These are phyloP conservation scores for Dactylellina drechsleri DNA, from an alignment of 2,329 filamentous ascomycete species.

Conservation along the genomic window DNA sequence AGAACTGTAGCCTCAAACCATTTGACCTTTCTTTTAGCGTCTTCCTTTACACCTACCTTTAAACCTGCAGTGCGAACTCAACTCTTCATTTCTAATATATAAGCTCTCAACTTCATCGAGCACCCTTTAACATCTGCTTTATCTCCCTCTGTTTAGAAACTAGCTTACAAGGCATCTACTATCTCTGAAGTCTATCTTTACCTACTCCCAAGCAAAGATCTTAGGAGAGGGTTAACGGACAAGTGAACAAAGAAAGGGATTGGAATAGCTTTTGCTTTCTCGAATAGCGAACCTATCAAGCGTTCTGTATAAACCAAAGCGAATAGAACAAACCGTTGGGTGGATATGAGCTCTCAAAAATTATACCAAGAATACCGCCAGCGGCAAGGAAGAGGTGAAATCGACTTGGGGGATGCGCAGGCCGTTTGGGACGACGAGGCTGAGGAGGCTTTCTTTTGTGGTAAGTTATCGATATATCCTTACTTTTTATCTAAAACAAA, in stretches of 20 bases:
- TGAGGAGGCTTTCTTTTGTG: slow-evolving; percentile 74
- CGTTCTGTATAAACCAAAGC: not conserved
- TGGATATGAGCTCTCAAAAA: not conserved
- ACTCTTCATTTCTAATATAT: no score
- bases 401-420: not conserved
- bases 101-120: no score
- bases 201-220: not conserved
- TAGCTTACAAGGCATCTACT: no score
- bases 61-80: no score
- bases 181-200: no score
- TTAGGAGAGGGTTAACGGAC: not conserved
- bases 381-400: slow-evolving; percentile 70
- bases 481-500: slow-evolving; percentile 13
- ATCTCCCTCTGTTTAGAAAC: no score
- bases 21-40: no score
- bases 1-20: no score
- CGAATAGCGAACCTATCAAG: not conserved
- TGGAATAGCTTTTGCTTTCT: no score
- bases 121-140: no score
- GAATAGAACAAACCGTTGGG: not conserved
- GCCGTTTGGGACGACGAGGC: slow-evolving; percentile 71
- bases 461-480: slow-evolving; percentile 62
- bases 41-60: no score
- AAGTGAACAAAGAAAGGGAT: not conserved
- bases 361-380: slow-evolving; percentile 72